phyloP scores from a whole-genome alignment of 169 alveolate genomes.

The Cryptosporidium viatorum region DNA sequence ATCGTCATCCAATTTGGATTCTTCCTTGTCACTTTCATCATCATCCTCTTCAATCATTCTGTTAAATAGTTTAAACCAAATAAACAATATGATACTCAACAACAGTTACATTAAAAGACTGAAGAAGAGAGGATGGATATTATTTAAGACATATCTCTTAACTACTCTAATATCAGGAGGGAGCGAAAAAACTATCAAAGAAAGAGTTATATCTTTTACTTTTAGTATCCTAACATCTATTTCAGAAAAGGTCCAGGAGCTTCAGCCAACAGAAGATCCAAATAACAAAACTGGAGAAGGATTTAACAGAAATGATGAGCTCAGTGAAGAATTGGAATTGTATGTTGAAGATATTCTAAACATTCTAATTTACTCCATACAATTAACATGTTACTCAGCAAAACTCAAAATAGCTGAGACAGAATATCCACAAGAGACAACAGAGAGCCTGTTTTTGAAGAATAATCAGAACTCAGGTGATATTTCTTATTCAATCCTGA shows the following conservation, averaged over 20 bases:
- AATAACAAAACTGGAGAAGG: background rate
- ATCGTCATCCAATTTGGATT: background rate
- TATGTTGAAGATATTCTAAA: conserved; percentile 58
- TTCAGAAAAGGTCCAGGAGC: background rate
- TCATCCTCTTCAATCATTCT: conserved; percentile 17
- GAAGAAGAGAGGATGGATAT: conserved; percentile 51
- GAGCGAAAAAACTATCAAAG: conserved; percentile 5
- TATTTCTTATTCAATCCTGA: conserved; percentile 41
- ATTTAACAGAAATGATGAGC: background rate
- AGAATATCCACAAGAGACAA: background rate
- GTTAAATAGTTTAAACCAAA: background rate
- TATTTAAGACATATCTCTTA: conserved; percentile 37
- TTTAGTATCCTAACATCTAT: conserved; percentile 24
- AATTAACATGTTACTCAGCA: conserved; percentile 54
- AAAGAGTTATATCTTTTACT: conserved; percentile 6
- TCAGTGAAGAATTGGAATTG: conserved; percentile 14
- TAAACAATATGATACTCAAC: conserved; percentile 1
- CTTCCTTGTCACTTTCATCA: conserved; percentile 30
- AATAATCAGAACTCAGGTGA: background rate
- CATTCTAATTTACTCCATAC: conserved; percentile 29
- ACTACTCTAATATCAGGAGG: conserved; percentile 16
- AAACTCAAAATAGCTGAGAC: background rate
- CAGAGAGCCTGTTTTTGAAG: no score
- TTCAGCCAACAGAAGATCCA: background rate
- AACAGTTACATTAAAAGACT: conserved; percentile 14